These are phyloP conservation scores for Cordyceps tenuipes DNA, from an alignment of 2,329 filamentous ascomycete species.

Conservation along the genomic window DNA sequence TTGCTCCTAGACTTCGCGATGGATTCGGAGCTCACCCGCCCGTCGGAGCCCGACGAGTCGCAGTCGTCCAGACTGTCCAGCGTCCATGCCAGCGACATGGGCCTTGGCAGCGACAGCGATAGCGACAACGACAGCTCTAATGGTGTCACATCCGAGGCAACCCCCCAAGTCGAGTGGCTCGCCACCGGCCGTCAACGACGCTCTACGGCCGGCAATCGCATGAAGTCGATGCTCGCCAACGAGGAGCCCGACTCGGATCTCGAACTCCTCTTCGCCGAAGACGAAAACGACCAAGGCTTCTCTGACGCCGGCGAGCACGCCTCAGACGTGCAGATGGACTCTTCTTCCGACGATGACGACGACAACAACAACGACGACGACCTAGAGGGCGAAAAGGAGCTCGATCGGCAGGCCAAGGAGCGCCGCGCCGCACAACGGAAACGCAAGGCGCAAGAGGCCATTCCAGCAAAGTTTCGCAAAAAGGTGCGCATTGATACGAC, in stretches of 20 bases:
- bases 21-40: conserved; percentile 21
- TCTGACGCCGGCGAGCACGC: conserved; percentile 57
- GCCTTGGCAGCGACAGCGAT: conserved; percentile 10
- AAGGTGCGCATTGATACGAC: conserved; percentile 63
- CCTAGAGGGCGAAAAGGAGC: conserved; percentile 76
- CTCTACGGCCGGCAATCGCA: conserved; percentile 75
- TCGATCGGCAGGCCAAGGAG: conserved; percentile 67
- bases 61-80: conserved; percentile 21
- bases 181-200: conserved; percentile 66
- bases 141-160: conserved; percentile 27
- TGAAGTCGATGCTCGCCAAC: conserved; percentile 68
- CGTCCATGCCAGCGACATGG: conserved; percentile 17
- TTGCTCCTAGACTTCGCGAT: conserved; percentile 16
- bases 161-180: conserved; percentile 53
- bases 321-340: conserved; percentile 79
- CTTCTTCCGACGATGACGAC: conserved; percentile 76
- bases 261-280: conserved; percentile 68
- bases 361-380: conserved; percentile 56
- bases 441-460: conserved; percentile 68
- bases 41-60: conserved; percentile 26
- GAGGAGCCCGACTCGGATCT: conserved; percentile 62
- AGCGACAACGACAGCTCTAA: conserved; percentile 26
- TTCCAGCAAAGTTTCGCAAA: conserved; percentile 63
- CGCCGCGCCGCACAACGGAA: conserved; percentile 63
- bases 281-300: conserved; percentile 61